Base-by-base conservation (phyloP, 192 early-diverging fungal genomes). In the Entomortierella parvispora region DNA sequence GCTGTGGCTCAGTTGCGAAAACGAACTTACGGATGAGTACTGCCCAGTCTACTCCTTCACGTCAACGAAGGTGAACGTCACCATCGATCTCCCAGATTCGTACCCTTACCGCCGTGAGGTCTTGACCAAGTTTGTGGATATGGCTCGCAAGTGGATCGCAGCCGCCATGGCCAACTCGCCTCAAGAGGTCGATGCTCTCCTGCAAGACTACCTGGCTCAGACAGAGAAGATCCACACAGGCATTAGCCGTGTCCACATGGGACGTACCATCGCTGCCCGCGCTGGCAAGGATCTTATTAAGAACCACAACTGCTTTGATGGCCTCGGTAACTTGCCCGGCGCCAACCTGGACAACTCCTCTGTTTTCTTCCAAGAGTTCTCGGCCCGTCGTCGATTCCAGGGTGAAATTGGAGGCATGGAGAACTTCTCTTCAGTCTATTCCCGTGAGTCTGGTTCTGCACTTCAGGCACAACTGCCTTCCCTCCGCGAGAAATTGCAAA, bases 1-100 rank as follows among this genome's bases (percentile, higher is more conserved):
- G 12, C 71, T 91, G 37, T 97, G 91, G 95, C 81, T 85, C 62
- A 88, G 90, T 62, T 91, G 91, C 68, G 89, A 90, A 64, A 89
- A 87, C 34, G 93, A 92, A 82, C 85, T 92, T 58, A 86, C 89
- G 33, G 90, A 92, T 49, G 90, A 76, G 82, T 93, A 91, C 79
- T 90, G 82, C 32, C 90, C 93, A 14, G 77, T 83, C 4, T 94
- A 90, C 80, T 84, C 80, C 43, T 93, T 90, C 62, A 87, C 85
- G 1, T 91, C 91, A 9, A 45, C 59, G 22, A 83, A 85, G 45
- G 77, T 91, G 20, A 81, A 80, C 32, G 82, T 92, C 12, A 90
- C 89, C 17, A 74, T 94, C 51, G 83, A 88, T 61, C 62, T 94
- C n/a, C 86, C 89, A 4, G 93, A 94, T 71, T 89, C 89, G 1